Percentiles rank a stretch among this genome's conserved stretches.
Evolutionary conservation across 345 rosid species (phyloP).

Genomic region (Populus deltoides): DNA sequence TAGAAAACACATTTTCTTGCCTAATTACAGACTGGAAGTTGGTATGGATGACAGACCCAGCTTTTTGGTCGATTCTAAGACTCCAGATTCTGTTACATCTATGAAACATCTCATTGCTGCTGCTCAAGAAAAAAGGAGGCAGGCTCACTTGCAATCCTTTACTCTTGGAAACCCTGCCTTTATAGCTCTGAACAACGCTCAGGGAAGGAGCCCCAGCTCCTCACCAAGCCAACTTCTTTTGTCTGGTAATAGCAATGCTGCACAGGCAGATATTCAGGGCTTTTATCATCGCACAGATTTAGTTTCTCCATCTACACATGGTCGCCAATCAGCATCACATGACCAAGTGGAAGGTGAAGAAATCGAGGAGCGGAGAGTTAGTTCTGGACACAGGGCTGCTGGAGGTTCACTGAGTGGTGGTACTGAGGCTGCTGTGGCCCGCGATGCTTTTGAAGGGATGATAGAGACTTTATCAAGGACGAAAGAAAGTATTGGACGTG

Average conservation of each 20-base stretch:
- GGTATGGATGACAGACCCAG: slow-evolving; percentile 38
- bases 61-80: slow-evolving; percentile 42
- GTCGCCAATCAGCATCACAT: slow-evolving; percentile 36
- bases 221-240: slow-evolving; percentile 43
- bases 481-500: slow-evolving; percentile 95
- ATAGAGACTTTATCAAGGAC: slow-evolving; percentile 95
- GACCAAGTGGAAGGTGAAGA: slow-evolving; percentile 55
- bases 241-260: slow-evolving; percentile 36
- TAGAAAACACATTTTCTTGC: not conserved
- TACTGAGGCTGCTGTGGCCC: slow-evolving; percentile 91
- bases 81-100: slow-evolving; percentile 57
- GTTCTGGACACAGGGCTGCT: slow-evolving; percentile 51
- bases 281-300: slow-evolving; percentile 32
- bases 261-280: slow-evolving; percentile 43
- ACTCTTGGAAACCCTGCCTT: slow-evolving; percentile 41
- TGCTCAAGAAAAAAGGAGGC: slow-evolving; percentile 85
- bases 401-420: slow-evolving; percentile 81
- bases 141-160: slow-evolving; percentile 60
- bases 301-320: slow-evolving; percentile 48
- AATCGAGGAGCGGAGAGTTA: slow-evolving; percentile 58
- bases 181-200: slow-evolving; percentile 34
- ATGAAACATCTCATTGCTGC: slow-evolving; percentile 91
- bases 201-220: slow-evolving; percentile 53
- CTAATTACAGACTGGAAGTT: slow-evolving; percentile 41
- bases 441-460: slow-evolving; percentile 99